Conservation (phyloP, 495 filamentous ascomycete genomes). For the Parachaetomium inaequale region DNA sequence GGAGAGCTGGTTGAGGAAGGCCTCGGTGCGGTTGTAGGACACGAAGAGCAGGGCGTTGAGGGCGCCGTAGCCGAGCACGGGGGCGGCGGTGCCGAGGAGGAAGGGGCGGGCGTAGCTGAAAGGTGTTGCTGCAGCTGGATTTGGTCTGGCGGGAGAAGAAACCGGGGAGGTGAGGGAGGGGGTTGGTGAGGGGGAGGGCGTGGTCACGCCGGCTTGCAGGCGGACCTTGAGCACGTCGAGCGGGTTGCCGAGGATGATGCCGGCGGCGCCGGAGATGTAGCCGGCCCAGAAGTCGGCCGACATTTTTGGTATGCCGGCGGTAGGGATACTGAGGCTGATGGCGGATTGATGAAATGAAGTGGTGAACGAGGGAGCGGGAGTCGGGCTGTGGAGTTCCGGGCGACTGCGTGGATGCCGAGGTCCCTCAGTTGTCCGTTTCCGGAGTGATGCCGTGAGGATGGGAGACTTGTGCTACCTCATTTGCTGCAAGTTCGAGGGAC, state of each 20-base stretch:
- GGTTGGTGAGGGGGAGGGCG: slow-evolving; percentile 4
- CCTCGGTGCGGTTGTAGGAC: slow-evolving; percentile 74
- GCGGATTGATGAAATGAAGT: not conserved
- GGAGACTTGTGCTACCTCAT: not conserved
- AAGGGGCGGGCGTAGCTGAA: slow-evolving; percentile 33
- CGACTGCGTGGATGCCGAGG: not conserved
- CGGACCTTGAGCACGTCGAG: slow-evolving; percentile 82
- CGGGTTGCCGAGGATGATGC: slow-evolving; percentile 85
- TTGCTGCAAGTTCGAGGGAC: not conserved
- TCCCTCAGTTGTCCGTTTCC: not conserved
- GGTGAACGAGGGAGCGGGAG: not conserved
- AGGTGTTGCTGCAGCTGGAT: slow-evolving; percentile 47
- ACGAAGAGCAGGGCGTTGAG: slow-evolving; percentile 85
- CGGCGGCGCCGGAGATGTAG: slow-evolving; percentile 76
- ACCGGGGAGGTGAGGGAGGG: no score
- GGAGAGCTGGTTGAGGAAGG: slow-evolving; percentile 43
- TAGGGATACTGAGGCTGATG: not conserved
- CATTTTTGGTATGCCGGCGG: slow-evolving; percentile 51
- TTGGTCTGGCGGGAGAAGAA: not conserved
- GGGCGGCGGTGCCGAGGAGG: slow-evolving; percentile 66
- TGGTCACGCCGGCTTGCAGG: slow-evolving; percentile 56
- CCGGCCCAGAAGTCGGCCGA: slow-evolving; percentile 83
- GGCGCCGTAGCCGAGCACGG: slow-evolving; percentile 81
- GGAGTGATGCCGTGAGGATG: not conserved
- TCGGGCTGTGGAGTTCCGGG: not conserved